These are phyloP conservation scores for Amanita exitialis DNA, from an alignment of 768 basidiomycete genomes.

Conservation along the genomic window DNA sequence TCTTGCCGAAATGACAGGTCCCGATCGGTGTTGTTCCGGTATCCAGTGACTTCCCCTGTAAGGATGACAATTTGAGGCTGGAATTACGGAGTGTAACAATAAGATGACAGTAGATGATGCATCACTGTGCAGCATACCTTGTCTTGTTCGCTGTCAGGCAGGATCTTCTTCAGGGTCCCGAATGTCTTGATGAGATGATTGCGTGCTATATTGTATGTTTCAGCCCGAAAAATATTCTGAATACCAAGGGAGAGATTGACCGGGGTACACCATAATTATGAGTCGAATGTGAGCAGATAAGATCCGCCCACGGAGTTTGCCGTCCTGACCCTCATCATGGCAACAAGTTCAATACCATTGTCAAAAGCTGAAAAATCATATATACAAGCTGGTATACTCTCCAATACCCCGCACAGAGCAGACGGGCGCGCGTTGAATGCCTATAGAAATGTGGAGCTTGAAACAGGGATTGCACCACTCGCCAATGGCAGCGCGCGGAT, in stretches of 20 bases:
- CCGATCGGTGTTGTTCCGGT: constrained; percentile 77
- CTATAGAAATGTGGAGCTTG: constrained; percentile 60
- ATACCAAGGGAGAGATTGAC: constrained; percentile 12
- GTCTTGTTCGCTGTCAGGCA: constrained; percentile 37
- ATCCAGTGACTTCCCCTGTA: constrained; percentile 52
- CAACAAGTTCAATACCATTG: constrained; percentile 34
- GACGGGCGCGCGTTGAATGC: constrained; percentile 67
- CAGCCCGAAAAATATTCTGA: neutral
- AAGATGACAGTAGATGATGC: neutral
- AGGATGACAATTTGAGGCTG: constrained; percentile 66
- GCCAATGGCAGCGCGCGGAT: constrained; percentile 80
- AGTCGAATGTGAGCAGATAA: neutral
- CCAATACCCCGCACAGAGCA: constrained; percentile 51
- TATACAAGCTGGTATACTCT: constrained; percentile 54
- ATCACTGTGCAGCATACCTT: constrained; percentile 34
- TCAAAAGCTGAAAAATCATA: constrained; percentile 70
- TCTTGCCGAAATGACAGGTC: constrained; percentile 63
- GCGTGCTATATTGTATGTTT: constrained; percentile 25
- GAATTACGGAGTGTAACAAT: neutral
- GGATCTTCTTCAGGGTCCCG: constrained; percentile 33
- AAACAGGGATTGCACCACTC: constrained; percentile 70
- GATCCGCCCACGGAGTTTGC: neutral
- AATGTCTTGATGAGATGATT: constrained; percentile 47
- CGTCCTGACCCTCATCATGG: constrained; percentile 16
- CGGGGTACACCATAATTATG: constrained; percentile 21